These are phyloP conservation scores for Typha latifolia DNA, from an alignment of 176 grass and related monocot genomes.

Conservation along the genomic window DNA sequence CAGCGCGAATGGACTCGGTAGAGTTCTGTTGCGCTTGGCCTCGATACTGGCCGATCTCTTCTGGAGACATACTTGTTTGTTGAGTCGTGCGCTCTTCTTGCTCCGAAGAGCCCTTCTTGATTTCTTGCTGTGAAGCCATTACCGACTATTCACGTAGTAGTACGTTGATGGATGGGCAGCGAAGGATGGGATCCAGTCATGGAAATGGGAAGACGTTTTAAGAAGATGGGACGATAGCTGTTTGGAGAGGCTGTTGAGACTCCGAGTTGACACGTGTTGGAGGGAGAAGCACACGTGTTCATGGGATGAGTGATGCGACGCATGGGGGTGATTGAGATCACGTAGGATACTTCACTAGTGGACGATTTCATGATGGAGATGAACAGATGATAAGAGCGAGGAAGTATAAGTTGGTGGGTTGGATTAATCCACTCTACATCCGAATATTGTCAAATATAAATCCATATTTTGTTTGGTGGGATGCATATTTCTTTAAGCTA, in stretches of 20 bases:
- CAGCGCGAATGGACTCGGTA: constrained; percentile 41
- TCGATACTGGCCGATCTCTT: constrained; percentile 62
- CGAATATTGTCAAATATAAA: no score
- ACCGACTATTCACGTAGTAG: not conserved
- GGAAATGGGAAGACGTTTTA: not conserved
- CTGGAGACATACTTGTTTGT: constrained; percentile 21
- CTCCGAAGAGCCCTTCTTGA: not conserved
- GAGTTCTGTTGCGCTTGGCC: constrained; percentile 68
- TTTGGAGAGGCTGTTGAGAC: not conserved
- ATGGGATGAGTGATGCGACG: not conserved
- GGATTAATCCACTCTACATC: no score
- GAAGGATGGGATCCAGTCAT: not conserved
- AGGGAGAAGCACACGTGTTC: not conserved
- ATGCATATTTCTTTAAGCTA: no score
- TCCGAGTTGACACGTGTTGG: not conserved
- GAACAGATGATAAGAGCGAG: no score
- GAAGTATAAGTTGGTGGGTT: not conserved
- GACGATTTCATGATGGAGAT: no score
- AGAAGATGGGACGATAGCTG: not conserved
- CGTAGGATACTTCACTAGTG: not conserved
- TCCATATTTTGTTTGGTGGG: no score
- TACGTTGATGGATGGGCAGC: not conserved
- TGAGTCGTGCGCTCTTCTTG: not conserved
- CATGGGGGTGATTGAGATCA: not conserved
- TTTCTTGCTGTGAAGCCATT: constrained; percentile 8